phyloP scores from a whole-genome alignment of 2,329 filamentous ascomycete genomes.

The Alternaria arbusti region DNA sequence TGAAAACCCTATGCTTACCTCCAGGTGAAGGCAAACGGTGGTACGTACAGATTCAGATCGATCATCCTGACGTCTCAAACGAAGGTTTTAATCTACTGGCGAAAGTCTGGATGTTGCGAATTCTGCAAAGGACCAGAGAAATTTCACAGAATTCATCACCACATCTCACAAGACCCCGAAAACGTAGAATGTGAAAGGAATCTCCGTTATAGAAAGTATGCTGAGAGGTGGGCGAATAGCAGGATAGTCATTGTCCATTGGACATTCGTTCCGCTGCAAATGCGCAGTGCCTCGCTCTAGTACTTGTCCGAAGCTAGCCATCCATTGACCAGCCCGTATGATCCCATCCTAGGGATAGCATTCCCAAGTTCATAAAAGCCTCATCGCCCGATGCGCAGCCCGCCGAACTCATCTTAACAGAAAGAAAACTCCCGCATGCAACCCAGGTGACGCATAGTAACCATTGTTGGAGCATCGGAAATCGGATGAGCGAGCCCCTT shows the following conservation, averaged over 20 bases:
- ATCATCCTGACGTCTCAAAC: too few relatives aligned
- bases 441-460: constrained; percentile 35
- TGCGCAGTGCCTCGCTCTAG: constrained; percentile 20
- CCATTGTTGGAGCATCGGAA: constrained; percentile 32
- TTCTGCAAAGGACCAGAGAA: neutral
- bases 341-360: constrained; percentile 10
- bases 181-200: neutral
- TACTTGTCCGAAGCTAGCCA: constrained; percentile 28
- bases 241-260: constrained; percentile 26
- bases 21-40: neutral
- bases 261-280: constrained; percentile 16
- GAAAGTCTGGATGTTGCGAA: neutral
- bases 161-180: neutral
- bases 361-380: constrained; percentile 12
- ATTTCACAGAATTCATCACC: neutral
- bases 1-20: neutral
- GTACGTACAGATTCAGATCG: neutral
- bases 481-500: constrained; percentile 31
- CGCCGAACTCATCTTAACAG: constrained; percentile 33
- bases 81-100: neutral
- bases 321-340: constrained; percentile 16
- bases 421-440: constrained; percentile 48
- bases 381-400: constrained; percentile 27
- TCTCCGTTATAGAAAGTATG: constrained; percentile 18
- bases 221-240: constrained; percentile 29